Evolutionary conservation across 1,139 yeast species (phyloP), one percentile per base, ranked within the genome.

Genomic region (Kodamaea suecica): DNA sequence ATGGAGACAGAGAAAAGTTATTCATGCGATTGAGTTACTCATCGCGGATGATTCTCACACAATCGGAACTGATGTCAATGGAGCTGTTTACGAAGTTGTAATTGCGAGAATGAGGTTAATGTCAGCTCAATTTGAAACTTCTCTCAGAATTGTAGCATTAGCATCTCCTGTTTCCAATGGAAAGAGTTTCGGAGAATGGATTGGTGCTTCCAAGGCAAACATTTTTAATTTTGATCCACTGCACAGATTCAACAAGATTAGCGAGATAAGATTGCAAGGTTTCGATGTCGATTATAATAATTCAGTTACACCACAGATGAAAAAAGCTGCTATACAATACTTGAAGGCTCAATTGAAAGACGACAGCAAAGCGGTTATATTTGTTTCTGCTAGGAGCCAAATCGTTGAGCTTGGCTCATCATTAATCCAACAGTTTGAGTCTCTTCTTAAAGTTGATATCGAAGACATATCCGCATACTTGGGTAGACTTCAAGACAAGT

Each of bases 171-270:
- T 90, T 24, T 77, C 94, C 0, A 84, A 83, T 52, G 86, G 84
- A 3, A 70, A 77, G 37, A 96, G 86, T 45, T 57, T 90, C 43
- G 94, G 86, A 1, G 86, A 82, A 40, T 94, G 97, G 96, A 59
- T 92, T 23, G 95, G 94, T 2, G 80, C 84, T 21, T 65, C 75
- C 23, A 68, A 66, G 36, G 67, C 62, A 26, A 68, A 77, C 30
- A 69, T 80, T 4, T 86, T 70, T 61, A 90, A 87, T 49, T 88
- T 84, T 53, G 70, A 79, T 15, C 81, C 95, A 0, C 62, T 66
- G 29, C 80, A 78, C 26, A 66, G 94, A 38, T 64, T 69, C 16
- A 55, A 62, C 29, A 78, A 82, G 2, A 50, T 86, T 23, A 75
- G 75, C 34, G 72, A 68, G 36, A 76, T 87, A 13, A 79, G 73